Evolutionary conservation across 768 basidiomycete species (phyloP).

Genomic region (Suillus clintonianus): DNA sequence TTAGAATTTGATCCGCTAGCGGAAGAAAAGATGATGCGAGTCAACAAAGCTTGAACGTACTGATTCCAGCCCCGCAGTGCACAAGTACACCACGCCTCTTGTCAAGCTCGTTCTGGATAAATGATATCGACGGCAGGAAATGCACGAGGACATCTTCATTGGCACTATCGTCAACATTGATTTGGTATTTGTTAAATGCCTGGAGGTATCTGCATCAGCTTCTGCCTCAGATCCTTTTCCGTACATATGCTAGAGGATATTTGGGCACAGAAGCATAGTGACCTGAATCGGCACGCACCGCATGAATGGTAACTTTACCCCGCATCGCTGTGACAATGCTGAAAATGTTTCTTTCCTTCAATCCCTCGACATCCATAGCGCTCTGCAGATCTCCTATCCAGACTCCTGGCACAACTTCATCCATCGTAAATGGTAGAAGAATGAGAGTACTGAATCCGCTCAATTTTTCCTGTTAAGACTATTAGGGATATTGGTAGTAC

Average conservation of each 20-base stretch:
- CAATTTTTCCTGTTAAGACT: not conserved
- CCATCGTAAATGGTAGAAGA: slow-evolving; percentile 45
- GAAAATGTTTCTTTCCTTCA: slow-evolving; percentile 73
- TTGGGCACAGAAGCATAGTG: not conserved
- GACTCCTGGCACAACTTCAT: slow-evolving; percentile 75
- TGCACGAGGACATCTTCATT: slow-evolving; percentile 80
- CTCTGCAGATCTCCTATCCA: slow-evolving; percentile 86
- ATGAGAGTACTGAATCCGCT: not conserved
- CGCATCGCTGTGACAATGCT: slow-evolving; percentile 76
- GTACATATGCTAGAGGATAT: not conserved
- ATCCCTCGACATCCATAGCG: slow-evolving; percentile 59
- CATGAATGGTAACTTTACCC: slow-evolving; percentile 63
- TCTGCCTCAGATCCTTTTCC: not conserved
- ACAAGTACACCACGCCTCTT: slow-evolving; percentile 80
- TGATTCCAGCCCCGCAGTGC: slow-evolving; percentile 89
- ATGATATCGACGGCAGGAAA: slow-evolving; percentile 76
- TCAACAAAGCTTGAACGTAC: slow-evolving; percentile 46
- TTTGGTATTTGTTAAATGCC: slow-evolving; percentile 81
- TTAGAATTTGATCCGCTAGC: slow-evolving; percentile 8
- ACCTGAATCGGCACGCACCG: slow-evolving; percentile 43
- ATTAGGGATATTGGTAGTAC: slow-evolving; percentile 2
- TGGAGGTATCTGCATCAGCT: slow-evolving; percentile 27
- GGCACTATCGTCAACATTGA: slow-evolving; percentile 74
- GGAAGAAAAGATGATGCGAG: not conserved
- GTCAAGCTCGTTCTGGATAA: slow-evolving; percentile 78